Evolutionary conservation across 2,329 filamentous ascomycete species (phyloP).

Genomic region (Chrysoporthe austroafricana): DNA sequence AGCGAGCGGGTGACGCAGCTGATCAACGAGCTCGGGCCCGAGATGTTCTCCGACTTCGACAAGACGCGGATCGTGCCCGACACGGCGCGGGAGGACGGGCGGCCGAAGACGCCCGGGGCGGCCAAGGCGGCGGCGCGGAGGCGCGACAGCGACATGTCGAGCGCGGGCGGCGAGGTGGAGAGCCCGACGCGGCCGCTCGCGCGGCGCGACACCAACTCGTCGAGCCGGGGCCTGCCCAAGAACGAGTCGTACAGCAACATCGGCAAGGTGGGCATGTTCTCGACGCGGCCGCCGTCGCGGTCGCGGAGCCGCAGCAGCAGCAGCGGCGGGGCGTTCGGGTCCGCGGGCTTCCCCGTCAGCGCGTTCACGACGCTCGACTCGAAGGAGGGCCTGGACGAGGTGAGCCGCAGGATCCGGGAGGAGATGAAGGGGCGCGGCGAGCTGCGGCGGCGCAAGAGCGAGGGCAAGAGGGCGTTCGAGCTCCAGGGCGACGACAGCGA

Average conservation of each 20-base stretch:
- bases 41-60: slow-evolving; percentile 97
- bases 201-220: slow-evolving; percentile 56
- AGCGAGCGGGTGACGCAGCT: slow-evolving; percentile 83
- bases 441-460: slow-evolving; percentile 58
- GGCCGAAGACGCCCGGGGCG: slow-evolving; percentile 34
- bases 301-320: slow-evolving; percentile 73
- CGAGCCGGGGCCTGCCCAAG: slow-evolving; percentile 65
- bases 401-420: slow-evolving; percentile 79
- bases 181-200: slow-evolving; percentile 38
- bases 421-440: slow-evolving; percentile 82
- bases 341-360: slow-evolving; percentile 66
- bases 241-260: slow-evolving; percentile 96
- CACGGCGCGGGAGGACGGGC: slow-evolving; percentile 46
- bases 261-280: slow-evolving; percentile 85
- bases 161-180: slow-evolving; percentile 41
- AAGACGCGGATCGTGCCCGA: slow-evolving; percentile 70
- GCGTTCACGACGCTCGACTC: slow-evolving; percentile 70
- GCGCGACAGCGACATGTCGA: slow-evolving; percentile 56
- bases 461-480: slow-evolving; percentile 42
- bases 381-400: slow-evolving; percentile 77
- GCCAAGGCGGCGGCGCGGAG: slow-evolving; percentile 35
- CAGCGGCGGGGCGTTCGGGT: slow-evolving; percentile 64
- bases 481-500: slow-evolving; percentile 42
- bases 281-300: slow-evolving; percentile 79
- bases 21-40: slow-evolving; percentile 93